Conservation (phyloP, 768 basidiomycete species). For the Boletus sp. region DNA sequence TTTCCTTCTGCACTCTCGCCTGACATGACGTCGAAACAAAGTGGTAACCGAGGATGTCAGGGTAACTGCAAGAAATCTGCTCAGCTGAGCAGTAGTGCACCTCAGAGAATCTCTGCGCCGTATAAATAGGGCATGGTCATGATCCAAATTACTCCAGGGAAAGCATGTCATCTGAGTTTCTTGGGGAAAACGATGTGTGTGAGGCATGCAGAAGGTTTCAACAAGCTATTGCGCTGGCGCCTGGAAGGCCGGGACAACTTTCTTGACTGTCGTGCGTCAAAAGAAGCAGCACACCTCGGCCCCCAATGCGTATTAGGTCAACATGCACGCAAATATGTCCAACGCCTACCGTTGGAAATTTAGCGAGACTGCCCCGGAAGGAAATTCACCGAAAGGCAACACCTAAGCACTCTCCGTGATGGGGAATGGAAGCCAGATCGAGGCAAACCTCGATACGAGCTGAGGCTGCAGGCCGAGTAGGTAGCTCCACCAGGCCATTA, state of each 20-base stretch:
- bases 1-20: not conserved
- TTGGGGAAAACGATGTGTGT: not conserved
- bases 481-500: not conserved
- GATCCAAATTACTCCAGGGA: not conserved
- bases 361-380: not conserved
- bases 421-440: slow-evolving; percentile 2
- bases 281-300: too few relatives aligned
- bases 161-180: not conserved
- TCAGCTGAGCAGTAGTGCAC: not conserved
- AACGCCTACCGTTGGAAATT: not conserved
- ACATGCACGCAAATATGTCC: not conserved
- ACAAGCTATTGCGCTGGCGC: not conserved
- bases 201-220: not conserved
- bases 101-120: not conserved
- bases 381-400: not conserved
- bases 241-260: not conserved
- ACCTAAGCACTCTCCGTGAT: not conserved
- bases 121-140: slow-evolving; percentile 16
- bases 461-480: not conserved
- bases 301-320: not conserved
- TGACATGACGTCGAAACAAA: slow-evolving; percentile 9
- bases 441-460: not conserved
- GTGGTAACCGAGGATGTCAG: not conserved
- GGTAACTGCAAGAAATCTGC: not conserved
- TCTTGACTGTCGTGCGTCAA: too few relatives aligned